A percentile compares a stretch with the other conserved stretches of the same genome.
Evolutionary conservation across 768 basidiomycete genomes (phyloP).

Genomic region (Phaeotremella skinneri): DNA sequence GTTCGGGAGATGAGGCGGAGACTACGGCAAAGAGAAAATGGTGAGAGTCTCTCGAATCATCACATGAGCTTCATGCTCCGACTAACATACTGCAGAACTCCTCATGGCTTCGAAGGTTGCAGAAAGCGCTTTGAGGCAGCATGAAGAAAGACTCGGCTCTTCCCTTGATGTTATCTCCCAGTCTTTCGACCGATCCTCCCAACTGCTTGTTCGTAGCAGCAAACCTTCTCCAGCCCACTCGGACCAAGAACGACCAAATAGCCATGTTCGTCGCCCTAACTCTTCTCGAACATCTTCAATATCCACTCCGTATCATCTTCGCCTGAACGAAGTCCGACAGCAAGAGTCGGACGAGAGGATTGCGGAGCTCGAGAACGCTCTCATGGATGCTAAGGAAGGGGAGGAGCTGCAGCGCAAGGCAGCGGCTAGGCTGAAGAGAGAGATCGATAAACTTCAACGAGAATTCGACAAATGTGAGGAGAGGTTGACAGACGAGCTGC

Average conservation of each 20-base stretch:
- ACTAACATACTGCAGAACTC: slow-evolving; percentile 25
- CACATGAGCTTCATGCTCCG: background rate
- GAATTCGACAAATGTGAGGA: slow-evolving; percentile 33
- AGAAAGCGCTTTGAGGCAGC: slow-evolving; percentile 29
- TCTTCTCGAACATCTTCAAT: slow-evolving; percentile 6
- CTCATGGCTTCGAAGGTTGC: slow-evolving; percentile 40
- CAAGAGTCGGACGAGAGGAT: slow-evolving; percentile 33
- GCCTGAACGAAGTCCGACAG: slow-evolving; percentile 17
- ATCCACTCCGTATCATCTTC: slow-evolving; percentile 5
- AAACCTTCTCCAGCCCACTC: background rate
- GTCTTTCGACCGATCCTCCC: background rate
- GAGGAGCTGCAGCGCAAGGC: slow-evolving; percentile 38
- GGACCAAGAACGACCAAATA: background rate
- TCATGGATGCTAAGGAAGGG: slow-evolving; percentile 32
- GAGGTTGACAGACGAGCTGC: slow-evolving; percentile 6
- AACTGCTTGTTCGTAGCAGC: background rate
- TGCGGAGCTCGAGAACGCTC: slow-evolving; percentile 28
- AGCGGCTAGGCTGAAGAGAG: slow-evolving; percentile 28
- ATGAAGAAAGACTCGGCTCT: slow-evolving; percentile 21
- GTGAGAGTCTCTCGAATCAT: slow-evolving; percentile 15
- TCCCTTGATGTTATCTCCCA: slow-evolving; percentile 8
- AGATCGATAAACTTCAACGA: slow-evolving; percentile 37
- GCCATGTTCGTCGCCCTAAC: background rate
- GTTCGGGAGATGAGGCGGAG: slow-evolving; percentile 20
- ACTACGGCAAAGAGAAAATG: slow-evolving; percentile 30